Percentiles rank a stretch among this genome's conserved stretches.
phyloP scores from a whole-genome alignment of 768 basidiomycete genomes.

The Antrodiella citrinella region DNA sequence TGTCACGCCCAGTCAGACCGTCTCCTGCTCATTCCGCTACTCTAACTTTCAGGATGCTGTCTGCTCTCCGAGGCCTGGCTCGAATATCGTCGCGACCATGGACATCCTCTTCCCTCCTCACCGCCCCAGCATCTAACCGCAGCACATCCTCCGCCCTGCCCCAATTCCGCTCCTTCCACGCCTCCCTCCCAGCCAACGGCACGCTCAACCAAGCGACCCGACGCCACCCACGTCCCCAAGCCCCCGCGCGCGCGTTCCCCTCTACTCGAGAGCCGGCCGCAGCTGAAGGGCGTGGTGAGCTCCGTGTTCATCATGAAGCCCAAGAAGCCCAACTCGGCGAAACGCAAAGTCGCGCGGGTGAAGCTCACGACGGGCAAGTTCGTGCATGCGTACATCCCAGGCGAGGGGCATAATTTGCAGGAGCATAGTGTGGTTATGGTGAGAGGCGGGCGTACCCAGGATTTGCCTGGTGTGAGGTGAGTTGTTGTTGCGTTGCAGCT shows the following conservation, averaged over 20 bases:
- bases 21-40: neutral
- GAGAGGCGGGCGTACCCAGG: slow-evolving; percentile 93
- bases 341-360: slow-evolving; percentile 92
- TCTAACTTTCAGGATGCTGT: slow-evolving; percentile 14
- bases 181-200: slow-evolving; percentile 44
- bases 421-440: slow-evolving; percentile 95
- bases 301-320: slow-evolving; percentile 76
- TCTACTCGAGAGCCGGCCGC: slow-evolving; percentile 69
- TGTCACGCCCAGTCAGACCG: neutral
- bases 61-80: slow-evolving; percentile 13
- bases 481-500: neutral
- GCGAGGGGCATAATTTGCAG: slow-evolving; percentile 96
- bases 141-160: slow-evolving; percentile 2
- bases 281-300: slow-evolving; percentile 88
- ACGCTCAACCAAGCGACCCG: slow-evolving; percentile 89
- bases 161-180: slow-evolving; percentile 49
- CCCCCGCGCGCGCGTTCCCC: slow-evolving; percentile 60
- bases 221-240: slow-evolving; percentile 46
- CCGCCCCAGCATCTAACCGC: slow-evolving; percentile 3
- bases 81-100: slow-evolving; percentile 5
- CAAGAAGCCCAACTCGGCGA: slow-evolving; percentile 98
- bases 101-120: neutral
- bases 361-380: slow-evolving; percentile 86
- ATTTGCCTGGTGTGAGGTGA: slow-evolving; percentile 94
- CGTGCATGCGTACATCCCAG: slow-evolving; percentile 90